phyloP scores from a whole-genome alignment of 768 basidiomycete genomes.

The Scleroderma citrinum region DNA sequence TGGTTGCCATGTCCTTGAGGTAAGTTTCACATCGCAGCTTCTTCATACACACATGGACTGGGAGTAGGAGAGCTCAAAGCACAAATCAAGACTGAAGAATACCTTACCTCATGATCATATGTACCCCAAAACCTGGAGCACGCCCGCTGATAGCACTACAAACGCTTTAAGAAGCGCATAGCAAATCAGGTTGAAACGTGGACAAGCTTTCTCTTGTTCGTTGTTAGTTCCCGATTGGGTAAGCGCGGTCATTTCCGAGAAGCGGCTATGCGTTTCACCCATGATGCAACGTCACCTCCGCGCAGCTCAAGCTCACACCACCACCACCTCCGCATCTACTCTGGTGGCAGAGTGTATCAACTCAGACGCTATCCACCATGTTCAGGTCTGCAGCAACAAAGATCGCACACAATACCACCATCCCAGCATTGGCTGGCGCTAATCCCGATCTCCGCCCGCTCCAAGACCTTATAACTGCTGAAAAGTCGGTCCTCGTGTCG shows the following conservation, averaged over 20 bases:
- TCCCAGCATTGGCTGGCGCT: conserved; percentile 54
- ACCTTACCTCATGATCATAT: too few relatives aligned
- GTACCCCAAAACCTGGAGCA: background rate
- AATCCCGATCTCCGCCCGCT: conserved; percentile 77
- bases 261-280: background rate
- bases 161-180: background rate
- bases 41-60: too few relatives aligned
- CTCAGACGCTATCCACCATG: conserved; percentile 37
- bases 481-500: conserved; percentile 78
- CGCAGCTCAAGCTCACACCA: background rate
- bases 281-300: background rate
- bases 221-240: background rate
- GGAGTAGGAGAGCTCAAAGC: too few relatives aligned
- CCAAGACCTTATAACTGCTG: conserved; percentile 85
- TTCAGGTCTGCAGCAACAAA: conserved; percentile 74
- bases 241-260: conserved; percentile 1
- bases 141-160: background rate
- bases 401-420: conserved; percentile 84
- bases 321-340: conserved; percentile 4
- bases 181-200: background rate
- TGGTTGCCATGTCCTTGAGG: background rate
- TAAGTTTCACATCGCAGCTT: too few relatives aligned
- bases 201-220: background rate
- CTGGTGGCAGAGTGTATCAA: conserved; percentile 1
- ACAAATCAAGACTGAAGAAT: too few relatives aligned